Evolutionary conservation across 371 early-diverging fungal species (phyloP).

Genomic region (Circinella umbellata): DNA sequence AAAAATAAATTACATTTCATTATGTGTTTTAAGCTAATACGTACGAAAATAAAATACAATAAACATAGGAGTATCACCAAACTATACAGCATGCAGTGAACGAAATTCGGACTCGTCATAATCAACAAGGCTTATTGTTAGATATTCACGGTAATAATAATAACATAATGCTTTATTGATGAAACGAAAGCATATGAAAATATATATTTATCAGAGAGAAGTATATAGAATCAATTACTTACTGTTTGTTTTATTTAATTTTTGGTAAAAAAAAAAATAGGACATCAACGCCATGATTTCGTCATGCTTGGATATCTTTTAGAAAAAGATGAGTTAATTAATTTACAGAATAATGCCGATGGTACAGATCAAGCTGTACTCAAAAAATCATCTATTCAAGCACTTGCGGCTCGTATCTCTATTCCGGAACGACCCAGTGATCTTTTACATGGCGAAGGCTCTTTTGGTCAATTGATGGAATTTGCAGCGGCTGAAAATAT

Average conservation of each 20-base stretch:
- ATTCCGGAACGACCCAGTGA: background rate
- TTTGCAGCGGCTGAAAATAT: background rate
- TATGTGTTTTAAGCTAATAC: too few relatives aligned
- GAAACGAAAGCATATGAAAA: too few relatives aligned
- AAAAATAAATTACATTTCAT: too few relatives aligned
- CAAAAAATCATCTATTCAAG: slow-evolving; percentile 10
- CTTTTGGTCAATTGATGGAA: slow-evolving; percentile 9
- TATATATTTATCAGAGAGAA: too few relatives aligned
- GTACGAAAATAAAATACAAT: too few relatives aligned
- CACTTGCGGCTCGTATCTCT: slow-evolving; percentile 1
- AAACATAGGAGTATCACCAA: slow-evolving; percentile 18
- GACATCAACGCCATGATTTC: background rate
- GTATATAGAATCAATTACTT: too few relatives aligned
- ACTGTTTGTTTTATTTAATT: too few relatives aligned
- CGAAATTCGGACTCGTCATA: background rate
- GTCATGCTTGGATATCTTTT: slow-evolving; percentile 21
- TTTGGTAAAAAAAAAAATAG: background rate
- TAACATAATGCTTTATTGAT: too few relatives aligned
- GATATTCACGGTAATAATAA: slow-evolving; percentile 24
- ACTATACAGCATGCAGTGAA: slow-evolving; percentile 7
- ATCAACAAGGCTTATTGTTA: slow-evolving; percentile 12
- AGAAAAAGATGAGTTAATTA: slow-evolving; percentile 8
- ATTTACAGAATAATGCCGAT: background rate
- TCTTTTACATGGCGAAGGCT: slow-evolving; percentile 17
- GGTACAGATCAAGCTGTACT: slow-evolving; percentile 4